phyloP scores from a whole-genome alignment of 2,329 filamentous ascomycete genomes.

The Pestalotiopsis sp. region DNA sequence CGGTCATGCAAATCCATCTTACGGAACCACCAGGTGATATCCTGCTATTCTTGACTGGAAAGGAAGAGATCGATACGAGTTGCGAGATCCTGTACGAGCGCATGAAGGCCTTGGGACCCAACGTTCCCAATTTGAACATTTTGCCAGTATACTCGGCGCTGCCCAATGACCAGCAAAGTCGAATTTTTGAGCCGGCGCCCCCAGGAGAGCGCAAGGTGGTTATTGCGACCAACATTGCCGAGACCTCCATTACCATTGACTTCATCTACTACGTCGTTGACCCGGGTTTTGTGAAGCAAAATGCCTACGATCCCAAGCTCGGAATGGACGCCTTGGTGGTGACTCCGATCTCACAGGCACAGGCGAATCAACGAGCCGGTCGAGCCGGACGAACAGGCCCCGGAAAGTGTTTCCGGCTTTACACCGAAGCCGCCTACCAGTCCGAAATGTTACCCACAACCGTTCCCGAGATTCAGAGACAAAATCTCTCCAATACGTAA shows the following conservation, averaged over 20 bases:
- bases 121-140: slow-evolving; percentile 88
- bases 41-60: slow-evolving; percentile 92
- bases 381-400: slow-evolving; percentile 93
- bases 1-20: slow-evolving; percentile 97
- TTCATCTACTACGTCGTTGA: slow-evolving; percentile 98
- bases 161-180: slow-evolving; percentile 89
- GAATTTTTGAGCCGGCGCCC: slow-evolving; percentile 92
- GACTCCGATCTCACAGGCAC: slow-evolving; percentile 94
- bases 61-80: slow-evolving; percentile 95
- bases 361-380: slow-evolving; percentile 91
- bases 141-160: slow-evolving; percentile 95
- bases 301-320: slow-evolving; percentile 93
- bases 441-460: slow-evolving; percentile 96
- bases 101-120: slow-evolving; percentile 92
- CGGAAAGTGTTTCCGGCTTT: slow-evolving; percentile 93
- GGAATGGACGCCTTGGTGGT: slow-evolving; percentile 97
- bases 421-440: slow-evolving; percentile 93
- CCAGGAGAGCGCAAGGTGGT: slow-evolving; percentile 88
- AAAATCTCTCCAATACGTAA: slow-evolving; percentile 81
- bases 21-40: slow-evolving; percentile 93
- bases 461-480: slow-evolving; percentile 93
- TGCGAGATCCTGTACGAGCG: slow-evolving; percentile 92
- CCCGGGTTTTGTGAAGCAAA: slow-evolving; percentile 97
- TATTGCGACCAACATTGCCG: slow-evolving; percentile 97
- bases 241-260: slow-evolving; percentile 97